These are phyloP conservation scores for Erysimum cheiri DNA, from an alignment of 441 rosid genomes.

Conservation along the genomic window DNA sequence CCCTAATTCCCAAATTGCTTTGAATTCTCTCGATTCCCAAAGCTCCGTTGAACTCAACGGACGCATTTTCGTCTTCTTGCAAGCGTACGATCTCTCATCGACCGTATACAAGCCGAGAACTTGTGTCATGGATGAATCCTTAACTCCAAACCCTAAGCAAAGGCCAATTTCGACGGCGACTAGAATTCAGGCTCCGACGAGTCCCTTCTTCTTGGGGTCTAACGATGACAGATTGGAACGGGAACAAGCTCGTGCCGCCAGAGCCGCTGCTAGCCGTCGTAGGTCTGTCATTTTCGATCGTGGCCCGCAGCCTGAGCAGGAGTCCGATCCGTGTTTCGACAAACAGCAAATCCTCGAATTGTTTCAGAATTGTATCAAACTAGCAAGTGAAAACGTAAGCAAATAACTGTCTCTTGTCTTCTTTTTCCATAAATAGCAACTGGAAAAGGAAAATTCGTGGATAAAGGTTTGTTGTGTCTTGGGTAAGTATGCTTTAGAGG, in stretches of 20 bases:
- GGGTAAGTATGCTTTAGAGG: conserved; percentile 9
- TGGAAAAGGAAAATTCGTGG: conserved; percentile 1
- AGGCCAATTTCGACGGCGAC: conserved; percentile 47
- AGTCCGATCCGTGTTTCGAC: conserved; percentile 71
- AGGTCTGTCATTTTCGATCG: conserved; percentile 48
- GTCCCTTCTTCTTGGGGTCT: conserved; percentile 77
- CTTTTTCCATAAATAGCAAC: background rate
- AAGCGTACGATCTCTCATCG: background rate
- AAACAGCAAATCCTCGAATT: conserved; percentile 83
- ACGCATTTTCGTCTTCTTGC: conserved; percentile 4
- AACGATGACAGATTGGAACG: conserved; percentile 78
- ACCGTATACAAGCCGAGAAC: background rate
- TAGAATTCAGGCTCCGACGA: conserved; percentile 78
- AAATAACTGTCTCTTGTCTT: background rate
- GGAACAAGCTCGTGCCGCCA: conserved; percentile 90
- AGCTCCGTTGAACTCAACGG: conserved; percentile 26
- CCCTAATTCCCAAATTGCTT: conserved; percentile 42
- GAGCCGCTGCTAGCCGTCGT: conserved; percentile 87
- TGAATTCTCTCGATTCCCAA: conserved; percentile 17
- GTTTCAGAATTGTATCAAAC: conserved; percentile 88
- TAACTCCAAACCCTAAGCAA: conserved; percentile 75
- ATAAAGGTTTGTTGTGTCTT: background rate
- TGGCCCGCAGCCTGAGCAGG: conserved; percentile 45
- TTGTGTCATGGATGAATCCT: conserved; percentile 62
- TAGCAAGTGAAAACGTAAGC: conserved; percentile 88